phyloP scores from a whole-genome alignment of 176 grass and related monocot species.

The Panicum miliaceum region DNA sequence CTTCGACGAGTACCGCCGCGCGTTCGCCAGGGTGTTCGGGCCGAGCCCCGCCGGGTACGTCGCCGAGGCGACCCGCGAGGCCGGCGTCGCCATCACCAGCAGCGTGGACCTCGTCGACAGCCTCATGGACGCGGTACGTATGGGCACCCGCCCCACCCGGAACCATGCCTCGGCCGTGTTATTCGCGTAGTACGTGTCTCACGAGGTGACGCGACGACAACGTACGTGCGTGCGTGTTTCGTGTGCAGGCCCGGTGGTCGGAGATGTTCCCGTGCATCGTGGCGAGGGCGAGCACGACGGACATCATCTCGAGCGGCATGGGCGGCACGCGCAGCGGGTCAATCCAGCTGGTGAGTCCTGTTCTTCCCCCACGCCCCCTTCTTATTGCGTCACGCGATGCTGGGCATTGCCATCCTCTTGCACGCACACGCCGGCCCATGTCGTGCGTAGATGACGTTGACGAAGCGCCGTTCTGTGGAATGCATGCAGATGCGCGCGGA shows the following conservation, averaged over 20 bases:
- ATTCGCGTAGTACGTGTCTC: background rate
- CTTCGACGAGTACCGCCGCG: slow-evolving; percentile 70
- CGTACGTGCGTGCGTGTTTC: background rate
- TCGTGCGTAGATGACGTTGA: too few species aligned
- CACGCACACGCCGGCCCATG: background rate
- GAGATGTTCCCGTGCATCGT: slow-evolving; percentile 97
- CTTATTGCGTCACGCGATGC: background rate
- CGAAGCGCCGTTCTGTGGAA: too few species aligned
- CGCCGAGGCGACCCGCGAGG: slow-evolving; percentile 75
- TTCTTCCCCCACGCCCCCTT: too few species aligned
- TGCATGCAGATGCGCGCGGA: slow-evolving; percentile 81
- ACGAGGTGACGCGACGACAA: background rate
- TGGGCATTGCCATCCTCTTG: background rate
- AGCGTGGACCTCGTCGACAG: slow-evolving; percentile 81
- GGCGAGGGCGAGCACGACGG: slow-evolving; percentile 65
- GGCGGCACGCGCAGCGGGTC: slow-evolving; percentile 84
- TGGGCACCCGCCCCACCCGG: too few species aligned
- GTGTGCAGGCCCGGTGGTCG: slow-evolving; percentile 66
- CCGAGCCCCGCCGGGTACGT: slow-evolving; percentile 59
- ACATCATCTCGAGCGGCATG: slow-evolving; percentile 85
- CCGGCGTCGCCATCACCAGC: slow-evolving; percentile 69
- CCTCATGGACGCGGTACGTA: slow-evolving; percentile 85
- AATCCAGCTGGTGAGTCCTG: slow-evolving; percentile 77
- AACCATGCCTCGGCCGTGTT: too few species aligned
- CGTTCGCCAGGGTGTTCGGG: slow-evolving; percentile 58